Conservation (phyloP, 2,329 filamentous ascomycete species). For the Fusarium marasasianum region DNA sequence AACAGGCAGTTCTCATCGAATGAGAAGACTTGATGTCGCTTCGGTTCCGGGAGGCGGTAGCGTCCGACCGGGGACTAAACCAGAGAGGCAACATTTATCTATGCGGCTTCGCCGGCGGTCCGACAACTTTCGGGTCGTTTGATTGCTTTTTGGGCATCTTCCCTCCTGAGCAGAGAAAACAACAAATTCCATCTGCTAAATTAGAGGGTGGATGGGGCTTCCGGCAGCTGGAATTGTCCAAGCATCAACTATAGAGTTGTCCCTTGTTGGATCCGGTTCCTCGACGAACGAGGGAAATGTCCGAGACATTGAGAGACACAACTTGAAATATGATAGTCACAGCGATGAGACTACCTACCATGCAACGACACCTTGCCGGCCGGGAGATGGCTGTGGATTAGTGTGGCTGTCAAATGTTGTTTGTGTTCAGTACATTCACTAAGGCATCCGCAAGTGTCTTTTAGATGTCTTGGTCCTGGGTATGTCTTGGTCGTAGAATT, state of each 20-base stretch:
- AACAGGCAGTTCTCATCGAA: conserved; percentile 17
- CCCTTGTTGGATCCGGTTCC: conserved; percentile 1
- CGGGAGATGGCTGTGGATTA: not conserved
- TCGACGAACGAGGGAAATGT: conserved; percentile 16
- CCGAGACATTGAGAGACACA: conserved; percentile 19
- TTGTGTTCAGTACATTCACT: not conserved
- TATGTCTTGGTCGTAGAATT: conserved; percentile 17
- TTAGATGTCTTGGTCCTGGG: conserved; percentile 6
- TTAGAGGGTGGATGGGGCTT: not conserved
- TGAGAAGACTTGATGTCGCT: conserved; percentile 1
- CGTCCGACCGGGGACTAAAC: conserved; percentile 4
- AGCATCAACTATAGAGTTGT: conserved; percentile 1
- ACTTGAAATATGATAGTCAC: not conserved
- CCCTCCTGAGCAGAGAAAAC: not conserved
- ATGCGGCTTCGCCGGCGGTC: conserved; percentile 7
- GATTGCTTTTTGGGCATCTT: not conserved
- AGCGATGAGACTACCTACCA: not conserved
- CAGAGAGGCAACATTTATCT: not conserved
- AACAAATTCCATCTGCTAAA: not conserved
- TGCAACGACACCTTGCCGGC: not conserved
- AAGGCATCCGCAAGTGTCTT: not conserved
- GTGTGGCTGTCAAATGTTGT: not conserved
- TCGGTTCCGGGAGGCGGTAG: conserved; percentile 21
- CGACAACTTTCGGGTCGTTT: conserved; percentile 30
- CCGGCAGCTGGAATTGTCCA: conserved; percentile 24